Evolutionary conservation across 352 stramenopile genomes (phyloP), one percentile per base, ranked within the genome.

Genomic region (Globisporangium orthogonon): DNA sequence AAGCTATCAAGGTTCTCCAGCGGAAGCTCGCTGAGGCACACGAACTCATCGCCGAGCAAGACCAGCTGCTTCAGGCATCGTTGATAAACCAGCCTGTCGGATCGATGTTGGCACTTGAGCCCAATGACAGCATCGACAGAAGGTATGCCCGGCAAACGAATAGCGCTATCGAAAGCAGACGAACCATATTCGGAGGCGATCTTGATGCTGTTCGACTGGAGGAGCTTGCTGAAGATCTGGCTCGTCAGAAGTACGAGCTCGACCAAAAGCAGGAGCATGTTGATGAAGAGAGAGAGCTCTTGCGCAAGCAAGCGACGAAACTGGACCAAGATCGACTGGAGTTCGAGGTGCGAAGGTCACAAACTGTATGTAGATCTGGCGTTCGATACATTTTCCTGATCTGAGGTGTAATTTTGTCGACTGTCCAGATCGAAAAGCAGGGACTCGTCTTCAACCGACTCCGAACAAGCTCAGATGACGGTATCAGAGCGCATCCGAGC

Each of bases 41-140:
- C 29, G 59, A 51, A 6, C 74, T 91, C 58, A 83, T 91, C 31
- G 57, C 62, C 0, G 78, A 91, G 50, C 81, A 91, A 58, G 78
- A 91, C 49, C 71, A 84, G 50, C 61, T 91, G 30, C 58, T 91
- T 37, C 81, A 91, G 67, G 81, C 78, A 13, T 83, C 78, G 10
- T 46, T 91, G 46, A 46, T 60, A 23, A 48, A 50, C 14, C 50
- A 63, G 40, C 54, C 54, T 14, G 46, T 60, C 9, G 54, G 54
- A 2, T 35, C 35, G 23, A 1, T 49, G 40, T 3, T 46, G 15
- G 18, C 31, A 18, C 11, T 17, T 13, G 17, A 23, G 23, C 40
- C 37, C 18, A 28, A 17, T 6, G 58, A 40, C 41, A 23, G 45
- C 46, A 7, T 17, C 40, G 33, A 4, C 33, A 45, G 3, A 47